A percentile compares a stretch with the other conserved stretches of the same genome.
Conservation (phyloP, 2,329 filamentous ascomycete species). For the Alternaria brassicae region DNA sequence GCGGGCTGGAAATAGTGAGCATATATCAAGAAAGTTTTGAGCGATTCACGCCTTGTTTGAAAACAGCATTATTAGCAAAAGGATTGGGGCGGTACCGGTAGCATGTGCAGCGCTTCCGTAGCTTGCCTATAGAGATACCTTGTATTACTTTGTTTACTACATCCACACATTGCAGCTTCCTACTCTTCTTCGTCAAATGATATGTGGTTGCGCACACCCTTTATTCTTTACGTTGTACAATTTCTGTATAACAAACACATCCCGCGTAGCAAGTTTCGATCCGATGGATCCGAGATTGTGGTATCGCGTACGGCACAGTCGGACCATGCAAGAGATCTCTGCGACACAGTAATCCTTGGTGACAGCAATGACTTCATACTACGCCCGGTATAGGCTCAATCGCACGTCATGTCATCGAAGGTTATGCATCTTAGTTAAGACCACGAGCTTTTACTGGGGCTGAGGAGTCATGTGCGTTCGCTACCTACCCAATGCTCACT, state of each 20-base stretch:
- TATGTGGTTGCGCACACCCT: not conserved
- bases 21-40: not conserved
- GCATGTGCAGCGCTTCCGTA: not conserved
- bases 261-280: not conserved
- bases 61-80: not conserved
- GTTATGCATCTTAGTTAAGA: not conserved
- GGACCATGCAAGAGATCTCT: constrained; percentile 1
- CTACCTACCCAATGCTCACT: constrained; percentile 1
- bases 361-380: not conserved
- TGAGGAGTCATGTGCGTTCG: not conserved
- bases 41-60: not conserved
- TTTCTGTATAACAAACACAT: not conserved
- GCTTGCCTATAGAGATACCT: not conserved
- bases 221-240: not conserved
- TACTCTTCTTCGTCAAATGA: not conserved
- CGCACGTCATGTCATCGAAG: not conserved
- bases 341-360: not conserved
- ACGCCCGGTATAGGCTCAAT: not conserved
- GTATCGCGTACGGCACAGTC: not conserved
- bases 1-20: not conserved
- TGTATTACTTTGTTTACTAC: not conserved
- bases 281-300: not conserved
- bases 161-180: not conserved
- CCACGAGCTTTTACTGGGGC: not conserved
- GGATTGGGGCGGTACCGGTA: not conserved